Evolutionary conservation across 768 basidiomycete genomes (phyloP).

Genomic region (Mrakia hoshinonis): DNA sequence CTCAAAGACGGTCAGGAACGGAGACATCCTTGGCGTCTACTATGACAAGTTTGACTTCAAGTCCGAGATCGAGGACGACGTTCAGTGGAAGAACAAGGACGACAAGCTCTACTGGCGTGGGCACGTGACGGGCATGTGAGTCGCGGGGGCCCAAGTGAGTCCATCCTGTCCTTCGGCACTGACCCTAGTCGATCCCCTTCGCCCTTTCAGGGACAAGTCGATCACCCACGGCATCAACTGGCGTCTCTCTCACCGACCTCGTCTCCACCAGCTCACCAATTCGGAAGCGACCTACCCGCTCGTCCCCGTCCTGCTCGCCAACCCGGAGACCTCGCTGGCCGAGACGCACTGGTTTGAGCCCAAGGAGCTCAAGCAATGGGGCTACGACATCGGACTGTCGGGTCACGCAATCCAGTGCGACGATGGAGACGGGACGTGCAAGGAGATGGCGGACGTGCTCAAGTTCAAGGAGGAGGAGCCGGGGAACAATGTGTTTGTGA

Average conservation of each 20-base stretch:
- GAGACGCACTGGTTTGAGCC: neutral
- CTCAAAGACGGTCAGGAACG: slow-evolving; percentile 23
- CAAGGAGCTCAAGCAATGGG: slow-evolving; percentile 16
- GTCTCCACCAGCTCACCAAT: slow-evolving; percentile 22
- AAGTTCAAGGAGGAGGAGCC: neutral
- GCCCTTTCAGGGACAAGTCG: neutral
- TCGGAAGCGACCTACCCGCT: neutral
- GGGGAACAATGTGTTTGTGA: neutral
- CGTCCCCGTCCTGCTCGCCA: slow-evolving; percentile 19
- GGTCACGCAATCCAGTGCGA: slow-evolving; percentile 25
- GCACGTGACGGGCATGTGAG: slow-evolving; percentile 22
- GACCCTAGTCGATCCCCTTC: neutral
- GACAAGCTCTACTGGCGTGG: slow-evolving; percentile 27
- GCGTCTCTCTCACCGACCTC: slow-evolving; percentile 21
- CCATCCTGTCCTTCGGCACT: no score
- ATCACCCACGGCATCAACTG: slow-evolving; percentile 22
- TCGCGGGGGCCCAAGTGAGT: neutral
- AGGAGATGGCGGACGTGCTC: slow-evolving; percentile 21
- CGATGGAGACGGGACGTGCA: slow-evolving; percentile 23
- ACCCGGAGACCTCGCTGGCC: neutral
- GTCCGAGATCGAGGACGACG: neutral
- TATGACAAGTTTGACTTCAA: slow-evolving; percentile 26
- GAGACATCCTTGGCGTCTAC: slow-evolving; percentile 20
- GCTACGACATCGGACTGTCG: slow-evolving; percentile 17
- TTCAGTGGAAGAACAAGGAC: slow-evolving; percentile 9